Conservation (phyloP, 768 basidiomycete species). For the Termitomyces sp. region DNA sequence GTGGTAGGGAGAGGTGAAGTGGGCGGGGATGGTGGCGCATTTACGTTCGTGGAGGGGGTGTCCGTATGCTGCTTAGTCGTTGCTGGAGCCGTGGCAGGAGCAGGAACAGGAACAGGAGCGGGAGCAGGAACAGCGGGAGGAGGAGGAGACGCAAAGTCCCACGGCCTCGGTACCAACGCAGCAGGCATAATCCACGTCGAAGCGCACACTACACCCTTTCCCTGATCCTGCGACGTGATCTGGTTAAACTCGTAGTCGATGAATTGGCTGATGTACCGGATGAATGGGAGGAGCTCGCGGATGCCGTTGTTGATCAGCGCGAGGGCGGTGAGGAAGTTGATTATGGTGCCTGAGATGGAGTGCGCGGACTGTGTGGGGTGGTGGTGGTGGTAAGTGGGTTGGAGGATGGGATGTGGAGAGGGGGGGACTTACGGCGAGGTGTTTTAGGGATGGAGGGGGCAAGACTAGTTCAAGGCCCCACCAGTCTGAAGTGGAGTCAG, state of each 20-base stretch:
- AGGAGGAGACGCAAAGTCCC: slow-evolving; percentile 65
- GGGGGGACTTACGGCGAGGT: slow-evolving; percentile 50
- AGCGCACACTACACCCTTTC: slow-evolving; percentile 82
- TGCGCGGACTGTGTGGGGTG: slow-evolving; percentile 25
- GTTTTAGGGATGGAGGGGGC: slow-evolving; percentile 65
- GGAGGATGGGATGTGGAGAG: neutral
- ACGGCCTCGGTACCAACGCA: slow-evolving; percentile 73
- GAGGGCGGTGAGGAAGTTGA: slow-evolving; percentile 76
- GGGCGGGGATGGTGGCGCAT: neutral
- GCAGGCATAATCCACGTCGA: slow-evolving; percentile 90
- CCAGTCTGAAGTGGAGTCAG: slow-evolving; percentile 58
- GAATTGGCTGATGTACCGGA: slow-evolving; percentile 80
- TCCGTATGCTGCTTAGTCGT: neutral
- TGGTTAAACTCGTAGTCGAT: slow-evolving; percentile 71
- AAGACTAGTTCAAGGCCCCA: slow-evolving; percentile 84
- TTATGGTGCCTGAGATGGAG: slow-evolving; percentile 58
- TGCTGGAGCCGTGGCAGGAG: slow-evolving; percentile 1
- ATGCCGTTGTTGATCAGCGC: slow-evolving; percentile 70
- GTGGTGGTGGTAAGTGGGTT: slow-evolving; percentile 53
- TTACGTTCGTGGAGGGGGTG: neutral
- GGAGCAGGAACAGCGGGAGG: slow-evolving; percentile 37
- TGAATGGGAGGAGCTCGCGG: slow-evolving; percentile 80
- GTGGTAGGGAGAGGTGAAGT: neutral
- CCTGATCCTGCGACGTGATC: slow-evolving; percentile 63
- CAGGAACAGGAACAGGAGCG: slow-evolving; percentile 21